A percentile compares a stretch with the other conserved stretches of the same genome.
These are phyloP conservation scores for Coemansia sp. DNA, from an alignment of 192 early-diverging fungal species.

Conservation along the genomic window DNA sequence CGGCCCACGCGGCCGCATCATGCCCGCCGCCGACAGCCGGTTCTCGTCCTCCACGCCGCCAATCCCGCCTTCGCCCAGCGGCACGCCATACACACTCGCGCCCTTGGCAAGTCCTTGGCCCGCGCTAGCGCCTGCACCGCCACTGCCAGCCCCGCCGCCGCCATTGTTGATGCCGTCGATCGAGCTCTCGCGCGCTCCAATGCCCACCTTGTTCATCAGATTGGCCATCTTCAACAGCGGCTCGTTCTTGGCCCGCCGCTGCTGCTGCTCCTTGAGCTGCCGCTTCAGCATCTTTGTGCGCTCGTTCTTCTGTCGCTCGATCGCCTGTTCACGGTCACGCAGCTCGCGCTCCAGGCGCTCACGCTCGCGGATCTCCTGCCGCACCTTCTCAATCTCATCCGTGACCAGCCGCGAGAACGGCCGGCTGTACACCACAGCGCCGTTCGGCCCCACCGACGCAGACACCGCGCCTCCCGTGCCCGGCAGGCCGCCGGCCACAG, in stretches of 20 bases:
- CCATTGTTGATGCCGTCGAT: slow-evolving; percentile 17
- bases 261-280: slow-evolving; percentile 55
- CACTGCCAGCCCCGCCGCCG: not conserved
- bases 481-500: not conserved
- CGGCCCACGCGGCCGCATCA: slow-evolving; percentile 43
- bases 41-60: slow-evolving; percentile 8
- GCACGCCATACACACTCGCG: not conserved
- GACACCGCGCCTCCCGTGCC: not conserved
- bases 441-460: not conserved
- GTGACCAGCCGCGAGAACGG: slow-evolving; percentile 54
- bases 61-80: not conserved
- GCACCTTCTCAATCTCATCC: slow-evolving; percentile 63
- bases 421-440: slow-evolving; percentile 7
- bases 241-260: slow-evolving; percentile 56
- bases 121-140: not conserved
- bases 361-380: slow-evolving; percentile 65
- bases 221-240: slow-evolving; percentile 55
- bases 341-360: slow-evolving; percentile 64
- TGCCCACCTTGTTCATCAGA: slow-evolving; percentile 52
- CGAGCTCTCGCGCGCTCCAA: slow-evolving; percentile 29
- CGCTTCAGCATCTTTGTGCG: slow-evolving; percentile 54
- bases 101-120: not conserved
- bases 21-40: slow-evolving; percentile 24
- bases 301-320: slow-evolving; percentile 51
- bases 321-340: slow-evolving; percentile 53